Evolutionary conservation across 352 stramenopile genomes (phyloP).

Genomic region (Phytopythium chamaehyphon): DNA sequence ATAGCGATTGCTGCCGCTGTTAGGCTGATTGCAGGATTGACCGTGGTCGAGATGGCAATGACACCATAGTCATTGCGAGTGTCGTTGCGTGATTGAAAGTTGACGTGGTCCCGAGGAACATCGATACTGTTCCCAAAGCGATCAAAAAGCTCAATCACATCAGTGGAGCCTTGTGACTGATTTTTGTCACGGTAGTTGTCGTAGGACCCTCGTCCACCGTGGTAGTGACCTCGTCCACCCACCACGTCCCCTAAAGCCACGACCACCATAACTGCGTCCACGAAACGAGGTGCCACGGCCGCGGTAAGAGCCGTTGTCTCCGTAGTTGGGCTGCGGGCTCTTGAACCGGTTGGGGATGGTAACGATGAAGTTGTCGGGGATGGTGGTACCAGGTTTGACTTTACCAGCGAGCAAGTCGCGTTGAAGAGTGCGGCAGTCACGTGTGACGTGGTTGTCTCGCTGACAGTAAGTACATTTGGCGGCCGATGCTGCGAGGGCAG

Average conservation of each 20-base stretch:
- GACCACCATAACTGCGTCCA: neutral
- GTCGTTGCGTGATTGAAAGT: no score
- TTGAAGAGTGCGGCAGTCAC: slow-evolving; percentile 12
- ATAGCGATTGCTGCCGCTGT: neutral
- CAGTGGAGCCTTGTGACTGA: no score
- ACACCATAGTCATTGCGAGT: slow-evolving; percentile 3
- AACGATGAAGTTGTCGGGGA: slow-evolving; percentile 9
- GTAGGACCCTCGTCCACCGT: neutral
- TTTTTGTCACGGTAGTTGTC: neutral
- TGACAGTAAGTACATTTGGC: slow-evolving; percentile 7
- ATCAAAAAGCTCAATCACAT: no score
- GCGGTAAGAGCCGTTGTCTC: neutral
- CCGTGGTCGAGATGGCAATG: slow-evolving; percentile 4
- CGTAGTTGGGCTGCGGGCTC: slow-evolving; percentile 3
- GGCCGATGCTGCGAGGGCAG: neutral
- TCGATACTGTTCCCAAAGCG: no score
- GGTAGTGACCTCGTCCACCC: slow-evolving; percentile 4
- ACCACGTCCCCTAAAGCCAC: neutral
- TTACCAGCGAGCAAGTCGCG: slow-evolving; percentile 7
- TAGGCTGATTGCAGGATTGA: slow-evolving; percentile 5
- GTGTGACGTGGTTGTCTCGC: slow-evolving; percentile 9
- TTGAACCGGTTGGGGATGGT: neutral
- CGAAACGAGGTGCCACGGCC: neutral
- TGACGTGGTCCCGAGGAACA: no score
- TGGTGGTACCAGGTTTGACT: slow-evolving; percentile 9